These are phyloP conservation scores for Ceratocystiopsis brevicomis DNA, from an alignment of 2,329 filamentous ascomycete genomes.

Conservation along the genomic window DNA sequence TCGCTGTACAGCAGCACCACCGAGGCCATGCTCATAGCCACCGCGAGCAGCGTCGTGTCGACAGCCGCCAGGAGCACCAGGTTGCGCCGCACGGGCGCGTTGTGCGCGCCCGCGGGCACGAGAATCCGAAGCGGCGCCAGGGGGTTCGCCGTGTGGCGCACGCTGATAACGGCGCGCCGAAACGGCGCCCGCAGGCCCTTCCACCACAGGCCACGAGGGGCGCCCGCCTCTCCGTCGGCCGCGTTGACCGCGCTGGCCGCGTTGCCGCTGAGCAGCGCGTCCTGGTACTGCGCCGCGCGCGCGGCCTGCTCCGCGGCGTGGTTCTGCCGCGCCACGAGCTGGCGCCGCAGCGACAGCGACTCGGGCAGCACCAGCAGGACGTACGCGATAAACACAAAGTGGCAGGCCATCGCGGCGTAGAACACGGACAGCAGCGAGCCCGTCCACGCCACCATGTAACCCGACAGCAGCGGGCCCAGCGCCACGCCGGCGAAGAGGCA, in stretches of 20 bases:
- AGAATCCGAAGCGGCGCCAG: conserved; percentile 62
- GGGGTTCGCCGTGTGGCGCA: conserved; percentile 38
- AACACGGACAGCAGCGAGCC: conserved; percentile 66
- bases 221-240: no score
- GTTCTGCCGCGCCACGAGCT: conserved; percentile 51
- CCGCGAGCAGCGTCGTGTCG: conserved; percentile 66
- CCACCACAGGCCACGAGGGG: no score
- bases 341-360: conserved; percentile 57
- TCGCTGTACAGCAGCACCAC: conserved; percentile 72
- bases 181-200: conserved; percentile 6
- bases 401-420: conserved; percentile 57
- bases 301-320: conserved; percentile 28
- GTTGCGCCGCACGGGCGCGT: conserved; percentile 51
- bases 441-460: conserved; percentile 58
- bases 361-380: conserved; percentile 61
- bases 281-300: conserved; percentile 14
- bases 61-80: conserved; percentile 62
- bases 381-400: conserved; percentile 55
- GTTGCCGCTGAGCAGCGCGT: conserved; percentile 1
- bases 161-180: conserved; percentile 14
- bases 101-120: conserved; percentile 49
- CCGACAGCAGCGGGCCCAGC: conserved; percentile 64
- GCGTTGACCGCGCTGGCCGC: background rate
- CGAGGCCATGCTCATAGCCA: conserved; percentile 63
- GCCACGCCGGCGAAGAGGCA: conserved; percentile 81